Evolutionary conservation across 2,329 filamentous ascomycete species (phyloP), one percentile per base, ranked within the genome.

Genomic region (Macrophomina phaseolina): DNA sequence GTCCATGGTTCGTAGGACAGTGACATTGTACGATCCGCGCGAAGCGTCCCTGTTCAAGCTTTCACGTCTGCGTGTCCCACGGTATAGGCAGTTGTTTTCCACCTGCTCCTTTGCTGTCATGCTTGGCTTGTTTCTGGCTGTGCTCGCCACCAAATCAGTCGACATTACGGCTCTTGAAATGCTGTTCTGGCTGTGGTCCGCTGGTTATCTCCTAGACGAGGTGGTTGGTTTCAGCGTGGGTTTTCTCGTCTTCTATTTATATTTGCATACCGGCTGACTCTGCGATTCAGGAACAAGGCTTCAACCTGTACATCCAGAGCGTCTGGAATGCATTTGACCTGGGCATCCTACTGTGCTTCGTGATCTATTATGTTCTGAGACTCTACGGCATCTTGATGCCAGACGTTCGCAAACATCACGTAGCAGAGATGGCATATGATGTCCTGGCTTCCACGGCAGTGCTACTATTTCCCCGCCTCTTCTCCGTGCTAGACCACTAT

Each of bases 251-350:
- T 45, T 5, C 7, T 16, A 14, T 14, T 45, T 14, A 45, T 5
- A 16, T 45, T 9, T 51, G 48, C 48, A 30, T 30, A 5, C 18
- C 11, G 28, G 30, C 48, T 51, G 18, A 51, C 23, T 2, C 9
- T 30, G 12, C 42, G 5, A 12, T 16, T 14, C 48, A 28, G 36
- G 55, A 45, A 14, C 93, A 97, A 79, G 94, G 94, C 2, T 97
- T 97, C 77, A 94, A 93, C 45, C 86, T 98, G 36, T 98, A 97
- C 80, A 92, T 97, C 74, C 94, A 97, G 89, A 97, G 93, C 77
- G 95, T 97, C 77, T 97, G 94, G 94, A 97, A 97, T 77, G 88
- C 94, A 45, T 97, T 97, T 77, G 94, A 97, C 75, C 83, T 97
- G 45, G 94, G 94, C 8, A 97, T 97, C 64, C 81, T 97, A 63